Evolutionary conservation across 2,329 filamentous ascomycete species (phyloP), one percentile per base, ranked within the genome.

Genomic region (Alternaria postmessia): DNA sequence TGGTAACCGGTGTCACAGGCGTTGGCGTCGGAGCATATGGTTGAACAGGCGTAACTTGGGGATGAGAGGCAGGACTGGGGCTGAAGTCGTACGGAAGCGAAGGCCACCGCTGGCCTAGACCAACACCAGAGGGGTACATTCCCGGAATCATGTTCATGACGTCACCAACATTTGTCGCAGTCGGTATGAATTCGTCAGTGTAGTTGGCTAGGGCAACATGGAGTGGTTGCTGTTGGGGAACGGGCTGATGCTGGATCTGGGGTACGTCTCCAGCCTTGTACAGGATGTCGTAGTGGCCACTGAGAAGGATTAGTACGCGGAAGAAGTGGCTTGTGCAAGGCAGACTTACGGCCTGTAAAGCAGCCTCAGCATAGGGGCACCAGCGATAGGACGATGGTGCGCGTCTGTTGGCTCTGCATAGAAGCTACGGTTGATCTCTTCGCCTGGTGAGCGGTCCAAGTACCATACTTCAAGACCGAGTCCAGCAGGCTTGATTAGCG

Each of bases 251-350:
- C 49, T 69, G 69, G 20, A 73, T 60, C 14, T 69, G 62, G 49
- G 76, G 73, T 16, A 85, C 70, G 67, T 86, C 83, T 65, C 86
- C 85, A 28, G 84, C 82, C 75, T 88, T 89, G 82, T 99, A 99
- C 34, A 98, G 85, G 62, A 99, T 89, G 78, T 98, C 95, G 78
- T 98, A 99, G 79, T 98, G 95, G 61, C 92, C 93, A 42, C 87
- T 89, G 65, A n/a, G 20, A 43, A 24, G 61, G 75, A 55, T 62
- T 24, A 66, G 59, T 55, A 44, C 22, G 34, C 4, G 63, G 18
- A 20, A 32, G 3, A 22, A 38, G 12, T 8, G 28, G 9, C 16
- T 18, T 16, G 41, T 26, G 22, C 18, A 14, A 22, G n/a, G 47
- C 34, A 26, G 24, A 67, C 87, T 81, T 75, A 89, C 87, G 88